Evolutionary conservation across 495 filamentous ascomycete species (phyloP).

Genomic region (Ramalina intermedia): DNA sequence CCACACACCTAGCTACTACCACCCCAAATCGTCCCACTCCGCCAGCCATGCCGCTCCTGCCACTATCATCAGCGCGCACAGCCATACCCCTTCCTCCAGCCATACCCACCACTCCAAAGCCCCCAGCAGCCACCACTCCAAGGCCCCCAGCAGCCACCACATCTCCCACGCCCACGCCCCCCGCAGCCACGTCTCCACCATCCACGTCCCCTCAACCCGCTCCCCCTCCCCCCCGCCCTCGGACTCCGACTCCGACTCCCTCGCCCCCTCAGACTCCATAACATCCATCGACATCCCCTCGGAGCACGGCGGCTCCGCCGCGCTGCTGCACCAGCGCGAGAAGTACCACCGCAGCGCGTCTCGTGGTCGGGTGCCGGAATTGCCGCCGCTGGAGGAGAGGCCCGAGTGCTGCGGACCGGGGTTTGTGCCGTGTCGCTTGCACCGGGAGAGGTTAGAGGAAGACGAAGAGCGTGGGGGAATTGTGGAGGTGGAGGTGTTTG

Average conservation of each 20-base stretch:
- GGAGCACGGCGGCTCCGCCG: background rate
- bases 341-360: background rate
- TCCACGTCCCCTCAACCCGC: background rate
- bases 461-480: background rate
- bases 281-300: background rate
- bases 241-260: too few species aligned
- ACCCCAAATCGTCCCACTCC: too few species aligned
- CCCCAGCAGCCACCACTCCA: background rate
- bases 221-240: too few species aligned
- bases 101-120: background rate
- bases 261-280: background rate
- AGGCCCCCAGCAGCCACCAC: background rate
- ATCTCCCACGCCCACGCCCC: background rate
- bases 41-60: too few species aligned
- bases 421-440: background rate
- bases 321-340: slow-evolving; percentile 1
- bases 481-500: background rate
- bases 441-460: background rate
- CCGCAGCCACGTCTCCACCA: background rate
- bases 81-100: background rate
- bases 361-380: background rate
- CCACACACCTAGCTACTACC: too few species aligned
- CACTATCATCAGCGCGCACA: background rate
- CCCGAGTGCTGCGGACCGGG: background rate
- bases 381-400: background rate